These are phyloP conservation scores for Aureobasidium mangrovei DNA, from an alignment of 2,329 filamentous ascomycete genomes.

Conservation along the genomic window DNA sequence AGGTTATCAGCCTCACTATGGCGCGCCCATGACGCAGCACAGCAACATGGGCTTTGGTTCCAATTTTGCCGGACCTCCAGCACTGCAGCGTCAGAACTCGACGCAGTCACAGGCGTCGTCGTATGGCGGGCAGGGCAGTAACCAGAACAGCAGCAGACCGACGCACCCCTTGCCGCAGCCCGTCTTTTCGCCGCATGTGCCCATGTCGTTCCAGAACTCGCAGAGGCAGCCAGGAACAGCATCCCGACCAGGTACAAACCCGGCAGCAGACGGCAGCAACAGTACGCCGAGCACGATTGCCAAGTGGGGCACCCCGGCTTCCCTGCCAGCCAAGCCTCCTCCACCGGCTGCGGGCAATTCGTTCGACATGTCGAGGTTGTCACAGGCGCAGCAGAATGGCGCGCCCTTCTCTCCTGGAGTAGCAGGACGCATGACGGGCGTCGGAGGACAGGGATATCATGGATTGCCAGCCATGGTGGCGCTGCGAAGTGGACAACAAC, in stretches of 20 bases:
- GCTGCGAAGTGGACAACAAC: background rate
- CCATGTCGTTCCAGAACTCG: conserved; percentile 20
- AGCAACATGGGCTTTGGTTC: conserved; percentile 1
- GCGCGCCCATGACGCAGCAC: background rate
- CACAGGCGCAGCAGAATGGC: conserved; percentile 6
- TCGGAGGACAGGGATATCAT: conserved; percentile 6
- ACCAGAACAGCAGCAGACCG: conserved; percentile 19
- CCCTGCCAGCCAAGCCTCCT: conserved; percentile 48
- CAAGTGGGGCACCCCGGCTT: conserved; percentile 48
- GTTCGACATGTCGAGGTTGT: conserved; percentile 15
- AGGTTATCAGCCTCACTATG: conserved; percentile 30
- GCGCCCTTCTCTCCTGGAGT: conserved; percentile 2
- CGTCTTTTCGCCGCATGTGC: conserved; percentile 27
- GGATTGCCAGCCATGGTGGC: conserved; percentile 4
- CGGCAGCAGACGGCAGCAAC: background rate
- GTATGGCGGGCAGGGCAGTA: conserved; percentile 17
- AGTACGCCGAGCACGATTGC: conserved; percentile 37
- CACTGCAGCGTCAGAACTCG: conserved; percentile 27
- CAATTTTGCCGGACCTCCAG: conserved; percentile 14
- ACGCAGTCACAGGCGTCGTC: conserved; percentile 24
- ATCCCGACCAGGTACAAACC: background rate
- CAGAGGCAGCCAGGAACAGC: background rate
- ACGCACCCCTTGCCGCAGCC: conserved; percentile 31
- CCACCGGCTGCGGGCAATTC: conserved; percentile 30
- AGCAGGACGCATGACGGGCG: background rate